Evolutionary conservation across 2,329 filamentous ascomycete species (phyloP), one percentile per base, ranked within the genome.

Genomic region (Dothideomycetidae sp.): DNA sequence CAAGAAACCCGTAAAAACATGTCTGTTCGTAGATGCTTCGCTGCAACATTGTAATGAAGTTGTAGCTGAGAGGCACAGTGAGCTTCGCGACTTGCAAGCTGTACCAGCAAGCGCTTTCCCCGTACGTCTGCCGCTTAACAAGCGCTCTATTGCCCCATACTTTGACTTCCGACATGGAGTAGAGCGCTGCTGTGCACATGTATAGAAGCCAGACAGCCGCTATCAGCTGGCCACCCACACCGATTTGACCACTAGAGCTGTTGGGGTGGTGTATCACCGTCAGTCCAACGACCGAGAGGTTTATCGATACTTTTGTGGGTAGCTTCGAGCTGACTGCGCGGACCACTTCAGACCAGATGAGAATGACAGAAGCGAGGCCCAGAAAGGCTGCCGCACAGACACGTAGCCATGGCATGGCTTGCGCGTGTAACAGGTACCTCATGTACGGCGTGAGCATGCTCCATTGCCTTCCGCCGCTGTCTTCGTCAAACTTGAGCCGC

Each of bases 101-200:
- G 54, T 96, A 98, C 85, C 92, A 98, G 48, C 88, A 92, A 1
- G 90, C 90, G 34, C 79, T 84, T 55, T 96, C 90, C 43, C 83
- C 77, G 41, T 92, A 88, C 0, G 90, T 98, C 53, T 93, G 90
- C 40, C 90, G 77, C 42, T 74, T 75, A 32, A 96, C 88, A 4
- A 98, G 67, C 0, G 90, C 88, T 21, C 90, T 76, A 33, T 92
- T 90, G 40, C 90, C 81, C 90, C 90, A 98, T n/a, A 94, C 85
- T 52, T 90, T 92, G 49, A 93, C 83, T 53, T 93, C 84, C 10
- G 79, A 84, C 52, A 98, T 78, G 5, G 85, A 86, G 40, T 75
- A 81, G 35, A 96, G 71, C 4, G 90, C 84, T 32, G 85, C 85
- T 10, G 81, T 69, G 56, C 82, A 93, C 90, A 98, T 98, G 64